Conservation (phyloP, 2,329 filamentous ascomycete genomes). For the Calonectria naviculata region DNA sequence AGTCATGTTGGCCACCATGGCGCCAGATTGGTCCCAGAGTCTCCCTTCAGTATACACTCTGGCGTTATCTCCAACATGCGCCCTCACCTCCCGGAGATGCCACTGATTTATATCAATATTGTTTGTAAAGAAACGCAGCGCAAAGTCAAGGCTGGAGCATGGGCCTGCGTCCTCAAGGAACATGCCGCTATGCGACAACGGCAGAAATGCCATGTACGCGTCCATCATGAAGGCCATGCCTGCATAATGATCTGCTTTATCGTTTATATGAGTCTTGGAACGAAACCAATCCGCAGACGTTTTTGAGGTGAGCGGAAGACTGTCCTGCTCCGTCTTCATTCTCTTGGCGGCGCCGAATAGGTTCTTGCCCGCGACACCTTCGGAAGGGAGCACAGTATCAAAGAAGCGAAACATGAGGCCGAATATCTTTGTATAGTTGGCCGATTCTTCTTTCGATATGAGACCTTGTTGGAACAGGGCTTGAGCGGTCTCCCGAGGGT, state of each 20-base stretch:
- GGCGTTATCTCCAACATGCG: background rate
- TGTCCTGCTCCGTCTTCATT: background rate
- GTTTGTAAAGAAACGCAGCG: background rate
- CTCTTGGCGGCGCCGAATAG: background rate
- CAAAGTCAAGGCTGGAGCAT: background rate
- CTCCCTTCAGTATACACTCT: background rate
- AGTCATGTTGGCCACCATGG: background rate
- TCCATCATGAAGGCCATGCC: constrained; percentile 4
- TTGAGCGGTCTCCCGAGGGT: background rate
- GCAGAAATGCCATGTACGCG: background rate
- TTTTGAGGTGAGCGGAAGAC: background rate
- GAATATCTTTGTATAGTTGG: background rate
- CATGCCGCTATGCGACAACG: background rate
- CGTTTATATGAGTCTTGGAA: background rate
- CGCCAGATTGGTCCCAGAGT: background rate
- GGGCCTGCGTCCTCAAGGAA: background rate
- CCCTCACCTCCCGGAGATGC: background rate
- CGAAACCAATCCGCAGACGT: background rate
- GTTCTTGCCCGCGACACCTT: background rate
- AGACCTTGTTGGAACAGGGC: background rate
- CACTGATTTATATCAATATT: background rate
- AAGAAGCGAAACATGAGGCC: background rate
- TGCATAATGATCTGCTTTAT: background rate
- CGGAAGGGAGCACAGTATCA: background rate
- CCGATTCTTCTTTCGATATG: background rate